phyloP scores from a whole-genome alignment of 768 basidiomycete genomes.

The Hydnum rufescens region DNA sequence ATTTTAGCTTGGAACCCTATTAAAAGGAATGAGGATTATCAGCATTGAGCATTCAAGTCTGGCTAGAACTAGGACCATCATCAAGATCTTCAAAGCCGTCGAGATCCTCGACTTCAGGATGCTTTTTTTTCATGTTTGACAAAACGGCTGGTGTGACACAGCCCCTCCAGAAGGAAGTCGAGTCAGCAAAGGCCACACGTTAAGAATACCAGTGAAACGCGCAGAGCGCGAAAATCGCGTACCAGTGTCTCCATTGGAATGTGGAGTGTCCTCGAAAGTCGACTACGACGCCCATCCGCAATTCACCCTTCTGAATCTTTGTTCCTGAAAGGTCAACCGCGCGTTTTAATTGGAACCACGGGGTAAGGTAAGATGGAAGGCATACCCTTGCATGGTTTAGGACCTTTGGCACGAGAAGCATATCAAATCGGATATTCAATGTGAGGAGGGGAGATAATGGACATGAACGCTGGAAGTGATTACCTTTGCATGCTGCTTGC shows the following conservation, averaged over 20 bases:
- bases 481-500: not conserved
- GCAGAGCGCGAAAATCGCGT: not conserved
- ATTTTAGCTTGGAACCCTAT: conserved; percentile 54
- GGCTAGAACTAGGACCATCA: not conserved
- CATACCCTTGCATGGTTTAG: not conserved
- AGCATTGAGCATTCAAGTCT: not conserved
- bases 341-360: too few species aligned
- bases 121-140: conserved; percentile 37
- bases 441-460: not conserved
- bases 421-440: not conserved
- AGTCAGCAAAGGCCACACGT: not conserved
- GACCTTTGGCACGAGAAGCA: not conserved
- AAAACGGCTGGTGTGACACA: conserved; percentile 56
- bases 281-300: conserved; percentile 56
- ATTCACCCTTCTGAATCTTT: conserved; percentile 44
- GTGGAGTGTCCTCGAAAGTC: conserved; percentile 49
- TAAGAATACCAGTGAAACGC: not conserved
- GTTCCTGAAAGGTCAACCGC: too few species aligned
- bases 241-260: conserved; percentile 27
- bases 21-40: not conserved
- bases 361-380: too few species aligned
- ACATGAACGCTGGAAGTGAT: not conserved
- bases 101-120: not conserved
- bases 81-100: conserved; percentile 12
- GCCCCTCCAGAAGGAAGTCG: not conserved